Conservation (phyloP, 1,139 yeast genomes). For the Blastobotrys niveus region DNA sequence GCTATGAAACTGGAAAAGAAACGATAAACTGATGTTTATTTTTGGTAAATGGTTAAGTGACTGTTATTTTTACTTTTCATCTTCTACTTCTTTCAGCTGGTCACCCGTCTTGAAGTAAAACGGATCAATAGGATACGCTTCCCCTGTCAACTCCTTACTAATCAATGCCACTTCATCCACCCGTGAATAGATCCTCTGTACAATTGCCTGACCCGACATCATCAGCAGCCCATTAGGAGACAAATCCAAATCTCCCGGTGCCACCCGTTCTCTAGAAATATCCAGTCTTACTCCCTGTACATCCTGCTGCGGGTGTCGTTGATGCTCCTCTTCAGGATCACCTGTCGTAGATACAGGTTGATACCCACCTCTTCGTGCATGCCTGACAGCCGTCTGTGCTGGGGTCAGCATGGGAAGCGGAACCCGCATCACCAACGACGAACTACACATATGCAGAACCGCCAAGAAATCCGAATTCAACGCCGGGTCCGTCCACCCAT, state of each 20-base stretch:
- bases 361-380: too few species aligned
- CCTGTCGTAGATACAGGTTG: background rate
- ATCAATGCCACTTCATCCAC: slow-evolving; percentile 27
- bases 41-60: too few species aligned
- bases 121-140: slow-evolving; percentile 25
- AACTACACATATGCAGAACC: slow-evolving; percentile 27
- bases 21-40: too few species aligned
- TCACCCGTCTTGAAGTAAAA: slow-evolving; percentile 4
- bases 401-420: slow-evolving; percentile 31
- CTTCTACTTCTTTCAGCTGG: too few species aligned
- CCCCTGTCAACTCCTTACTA: slow-evolving; percentile 31
- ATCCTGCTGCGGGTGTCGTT: background rate
- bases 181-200: slow-evolving; percentile 27
- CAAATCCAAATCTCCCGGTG: slow-evolving; percentile 2
- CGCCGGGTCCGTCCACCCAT: slow-evolving; percentile 28
- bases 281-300: too few species aligned
- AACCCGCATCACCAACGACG: slow-evolving; percentile 24
- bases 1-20: too few species aligned
- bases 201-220: slow-evolving; percentile 25
- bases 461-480: slow-evolving; percentile 29
- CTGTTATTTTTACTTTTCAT: too few species aligned
- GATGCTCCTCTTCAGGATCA: background rate
- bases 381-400: slow-evolving; percentile 24
- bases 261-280: background rate
- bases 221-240: slow-evolving; percentile 25